phyloP scores from a whole-genome alignment of 2,329 filamentous ascomycete genomes.

The Pestalotiopsis sp. region DNA sequence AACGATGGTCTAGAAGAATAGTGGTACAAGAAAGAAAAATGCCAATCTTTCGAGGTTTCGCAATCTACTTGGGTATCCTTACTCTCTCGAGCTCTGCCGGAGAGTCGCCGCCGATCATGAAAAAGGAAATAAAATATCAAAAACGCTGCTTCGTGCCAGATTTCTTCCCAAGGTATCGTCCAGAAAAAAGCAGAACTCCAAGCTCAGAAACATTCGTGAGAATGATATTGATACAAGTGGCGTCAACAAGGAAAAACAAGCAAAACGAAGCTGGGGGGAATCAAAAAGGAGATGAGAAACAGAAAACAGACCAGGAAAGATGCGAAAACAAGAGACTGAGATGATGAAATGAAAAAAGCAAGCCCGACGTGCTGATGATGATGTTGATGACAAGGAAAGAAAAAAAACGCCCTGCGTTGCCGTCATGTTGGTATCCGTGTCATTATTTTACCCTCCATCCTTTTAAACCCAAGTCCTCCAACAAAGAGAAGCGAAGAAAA shows the following conservation, averaged over 20 bases:
- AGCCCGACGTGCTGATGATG: background rate
- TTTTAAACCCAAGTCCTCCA: constrained; percentile 17
- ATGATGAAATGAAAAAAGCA: constrained; percentile 12
- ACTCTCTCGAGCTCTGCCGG: background rate
- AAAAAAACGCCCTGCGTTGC: constrained; percentile 16
- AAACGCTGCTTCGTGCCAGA: background rate
- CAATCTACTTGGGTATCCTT: background rate
- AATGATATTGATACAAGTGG: background rate
- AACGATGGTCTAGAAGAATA: constrained; percentile 32
- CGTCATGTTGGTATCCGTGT: constrained; percentile 24
- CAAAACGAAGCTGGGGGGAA: background rate
- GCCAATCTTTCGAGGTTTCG: background rate
- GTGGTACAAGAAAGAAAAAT: constrained; percentile 21
- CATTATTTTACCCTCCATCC: constrained; percentile 18
- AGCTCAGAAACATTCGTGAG: background rate
- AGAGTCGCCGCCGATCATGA: background rate
- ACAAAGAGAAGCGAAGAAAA: constrained; percentile 8
- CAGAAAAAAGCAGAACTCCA: background rate
- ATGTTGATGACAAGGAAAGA: constrained; percentile 17
- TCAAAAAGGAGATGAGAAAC: background rate
- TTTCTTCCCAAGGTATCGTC: background rate
- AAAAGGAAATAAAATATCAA: background rate
- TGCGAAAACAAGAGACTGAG: constrained; percentile 14
- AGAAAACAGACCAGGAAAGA: background rate
- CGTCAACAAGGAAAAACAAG: background rate